Evolutionary conservation across 1,284 basidiomycete species (phyloP), one percentile per base, ranked within the genome.

Genomic region (Inonotus obliquus): DNA sequence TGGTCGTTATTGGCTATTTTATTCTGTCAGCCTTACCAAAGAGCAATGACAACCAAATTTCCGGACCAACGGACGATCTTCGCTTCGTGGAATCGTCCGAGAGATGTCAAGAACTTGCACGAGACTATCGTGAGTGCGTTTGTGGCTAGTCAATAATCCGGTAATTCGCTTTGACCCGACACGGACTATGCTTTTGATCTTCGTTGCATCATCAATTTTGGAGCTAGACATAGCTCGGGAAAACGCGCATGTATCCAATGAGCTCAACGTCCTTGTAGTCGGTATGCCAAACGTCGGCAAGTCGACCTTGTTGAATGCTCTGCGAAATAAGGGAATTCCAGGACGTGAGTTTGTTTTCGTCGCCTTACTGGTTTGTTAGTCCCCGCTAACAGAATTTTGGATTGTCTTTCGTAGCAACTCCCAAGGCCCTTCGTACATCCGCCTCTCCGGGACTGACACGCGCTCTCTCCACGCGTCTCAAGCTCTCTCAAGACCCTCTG

Each of bases 261-360:
- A 92, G 71, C 76, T 92, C 65, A 94, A 94, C 69, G 86, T 98
- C 7, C 81, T 97, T 4, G 92, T 97, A 25, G 87, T 96, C 57
- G 96, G 96, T 25, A 99, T 99, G 96, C 96, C 96, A 4, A 99
- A 99, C 72, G 95, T 98, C 47, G 97, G 97, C 54, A 99, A 99
- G 77, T 97, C 94, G 29, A 95, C 93, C 2, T 75, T 99, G 56
- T 77, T 99, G 14, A 99, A 99, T 71, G 87, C 92, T 0, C 79
- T 99, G n/a, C 83, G 97, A 47, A 87, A 88, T 68, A 88, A 89
- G 64, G 96, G 96, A 3, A 91, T 96, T 35, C 80, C 84, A 64
- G 94, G 93, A 71, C 90, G 94, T 94, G 72, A 67, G 84, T 80
- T 51, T 25, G 37, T n/a, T 59, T 27, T 23, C 57, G n/a, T 47